A percentile compares a stretch with the other conserved stretches of the same genome.
These are phyloP conservation scores for Penicillium vulpinum DNA, from an alignment of 2,329 filamentous ascomycete genomes.

Conservation along the genomic window DNA sequence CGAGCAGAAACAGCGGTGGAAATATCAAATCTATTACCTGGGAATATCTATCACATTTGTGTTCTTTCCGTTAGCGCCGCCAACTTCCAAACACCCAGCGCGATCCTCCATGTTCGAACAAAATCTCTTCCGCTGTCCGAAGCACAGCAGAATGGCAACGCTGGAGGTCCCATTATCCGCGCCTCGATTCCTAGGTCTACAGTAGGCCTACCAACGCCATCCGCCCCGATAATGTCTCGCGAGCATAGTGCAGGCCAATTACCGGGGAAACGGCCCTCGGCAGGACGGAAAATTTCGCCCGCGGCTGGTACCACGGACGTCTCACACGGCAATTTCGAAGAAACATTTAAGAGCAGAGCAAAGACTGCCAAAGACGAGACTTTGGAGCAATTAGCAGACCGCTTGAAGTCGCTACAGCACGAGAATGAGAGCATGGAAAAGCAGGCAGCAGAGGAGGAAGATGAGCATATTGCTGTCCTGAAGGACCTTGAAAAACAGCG, in stretches of 20 bases:
- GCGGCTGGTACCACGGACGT: slow-evolving; percentile 54
- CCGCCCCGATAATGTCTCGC: slow-evolving; percentile 61
- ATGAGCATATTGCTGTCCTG: slow-evolving; percentile 66
- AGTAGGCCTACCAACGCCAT: slow-evolving; percentile 60
- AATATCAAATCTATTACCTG: slow-evolving; percentile 81
- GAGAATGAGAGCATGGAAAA: slow-evolving; percentile 79
- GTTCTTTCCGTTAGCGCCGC: slow-evolving; percentile 88
- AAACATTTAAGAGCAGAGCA: slow-evolving; percentile 34
- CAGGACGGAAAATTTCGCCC: slow-evolving; percentile 75
- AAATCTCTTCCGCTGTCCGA: slow-evolving; percentile 50
- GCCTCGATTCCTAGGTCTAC: slow-evolving; percentile 55
- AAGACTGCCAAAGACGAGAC: slow-evolving; percentile 63
- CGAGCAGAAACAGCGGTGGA: slow-evolving; percentile 83
- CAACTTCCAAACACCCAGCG: slow-evolving; percentile 88
- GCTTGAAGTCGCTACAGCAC: slow-evolving; percentile 74
- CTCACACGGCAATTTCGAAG: slow-evolving; percentile 43
- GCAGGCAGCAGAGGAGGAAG: slow-evolving; percentile 67
- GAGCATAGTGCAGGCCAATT: slow-evolving; percentile 62
- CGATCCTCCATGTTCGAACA: slow-evolving; percentile 80
- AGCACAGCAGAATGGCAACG: slow-evolving; percentile 36
- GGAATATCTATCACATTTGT: slow-evolving; percentile 88
- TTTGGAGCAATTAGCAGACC: slow-evolving; percentile 75
- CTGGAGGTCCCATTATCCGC: slow-evolving; percentile 47
- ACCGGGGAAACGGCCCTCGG: slow-evolving; percentile 63
- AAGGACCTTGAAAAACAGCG: slow-evolving; percentile 73